phyloP scores from a whole-genome alignment of 306 rosid species.

The Dryas drummondii region DNA sequence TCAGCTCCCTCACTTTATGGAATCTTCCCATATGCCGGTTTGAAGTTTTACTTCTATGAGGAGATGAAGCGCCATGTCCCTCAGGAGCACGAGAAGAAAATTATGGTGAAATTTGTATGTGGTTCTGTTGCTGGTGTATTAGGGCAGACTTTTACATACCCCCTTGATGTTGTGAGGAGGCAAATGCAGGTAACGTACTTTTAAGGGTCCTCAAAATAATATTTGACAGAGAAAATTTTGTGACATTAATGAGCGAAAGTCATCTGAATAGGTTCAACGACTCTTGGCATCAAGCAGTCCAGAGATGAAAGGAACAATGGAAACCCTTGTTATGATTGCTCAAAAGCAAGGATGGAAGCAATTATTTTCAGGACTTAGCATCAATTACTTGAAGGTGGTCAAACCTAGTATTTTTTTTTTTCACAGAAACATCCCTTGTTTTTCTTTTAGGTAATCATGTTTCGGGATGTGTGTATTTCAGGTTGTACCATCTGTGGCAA shows the following conservation, averaged over 20 bases:
- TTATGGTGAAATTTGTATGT: constrained; percentile 74
- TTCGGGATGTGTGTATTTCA: constrained; percentile 36
- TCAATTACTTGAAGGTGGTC: constrained; percentile 84
- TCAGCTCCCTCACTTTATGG: constrained; percentile 95
- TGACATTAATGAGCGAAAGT: constrained; percentile 13
- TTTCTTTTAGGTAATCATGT: constrained; percentile 27
- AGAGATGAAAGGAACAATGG: constrained; percentile 74
- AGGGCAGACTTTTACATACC: constrained; percentile 94
- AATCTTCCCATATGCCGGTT: constrained; percentile 95
- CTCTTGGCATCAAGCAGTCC: constrained; percentile 44
- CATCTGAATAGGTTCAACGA: constrained; percentile 67
- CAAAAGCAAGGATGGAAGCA: constrained; percentile 83
- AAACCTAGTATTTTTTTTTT: constrained; percentile 18
- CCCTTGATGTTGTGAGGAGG: constrained; percentile 96
- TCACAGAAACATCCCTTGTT: constrained; percentile 5
- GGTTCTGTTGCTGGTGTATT: constrained; percentile 94
- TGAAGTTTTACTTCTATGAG: constrained; percentile 92
- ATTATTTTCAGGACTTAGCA: constrained; percentile 92
- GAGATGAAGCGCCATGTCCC: constrained; percentile 94
- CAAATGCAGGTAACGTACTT: constrained; percentile 84
- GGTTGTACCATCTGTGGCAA: constrained; percentile 97
- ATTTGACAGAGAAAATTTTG: constrained; percentile 14
- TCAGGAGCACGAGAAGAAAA: constrained; percentile 62
- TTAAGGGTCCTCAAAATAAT: constrained; percentile 12
- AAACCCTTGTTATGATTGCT: constrained; percentile 64